Evolutionary conservation across 2,329 filamentous ascomycete species (phyloP), one percentile per base, ranked within the genome.

Genomic region (Verticillium alfalfae): DNA sequence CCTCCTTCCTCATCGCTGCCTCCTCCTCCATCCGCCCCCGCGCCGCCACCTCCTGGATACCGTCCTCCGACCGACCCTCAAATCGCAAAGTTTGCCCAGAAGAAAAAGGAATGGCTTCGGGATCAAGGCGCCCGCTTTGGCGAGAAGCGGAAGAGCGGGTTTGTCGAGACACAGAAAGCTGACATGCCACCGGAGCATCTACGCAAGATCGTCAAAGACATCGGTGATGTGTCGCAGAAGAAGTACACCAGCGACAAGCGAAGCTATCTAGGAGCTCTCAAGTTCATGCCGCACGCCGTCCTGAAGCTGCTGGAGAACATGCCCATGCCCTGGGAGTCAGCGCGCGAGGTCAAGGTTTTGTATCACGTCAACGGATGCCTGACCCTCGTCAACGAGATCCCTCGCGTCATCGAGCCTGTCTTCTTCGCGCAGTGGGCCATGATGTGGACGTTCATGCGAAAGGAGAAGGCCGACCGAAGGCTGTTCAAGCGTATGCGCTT

Each of bases 401-500:
- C 96, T 15, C 87, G 96, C 69, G 96, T 99, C 61, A 98, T 99
- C 70, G 95, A 98, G 73, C 95, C 95, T 0, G 91, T 99, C 4
- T 99, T 96, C 76, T 93, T 97, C 73, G 95, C 95, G 62, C 95
- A 99, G 75, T 99, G 95, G 95, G 95, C 95, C 13, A 96, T 94
- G 60, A 99, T 99, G 95, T 99, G 95, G 95, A 89, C 96, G 34
- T 92, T 91, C 55, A 99, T 99, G 95, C 88, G 95, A 69, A 90
- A 96, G 69, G 95, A 99, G 74, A 99, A 99, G 83, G 95, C 93
- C 72, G 95, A 99, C 71, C 83, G 95, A 75, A 83, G 94, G 72
- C 87, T 98, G 69, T 99, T 99, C 83, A 99, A 99, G 81, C 88
- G 95, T 66, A 99, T 99, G 95, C 88, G 96, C 68, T 99, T 99